Evolutionary conservation across 202 grass and related monocot genomes (phyloP).

Genomic region (Miscanthus sacchariflorus): DNA sequence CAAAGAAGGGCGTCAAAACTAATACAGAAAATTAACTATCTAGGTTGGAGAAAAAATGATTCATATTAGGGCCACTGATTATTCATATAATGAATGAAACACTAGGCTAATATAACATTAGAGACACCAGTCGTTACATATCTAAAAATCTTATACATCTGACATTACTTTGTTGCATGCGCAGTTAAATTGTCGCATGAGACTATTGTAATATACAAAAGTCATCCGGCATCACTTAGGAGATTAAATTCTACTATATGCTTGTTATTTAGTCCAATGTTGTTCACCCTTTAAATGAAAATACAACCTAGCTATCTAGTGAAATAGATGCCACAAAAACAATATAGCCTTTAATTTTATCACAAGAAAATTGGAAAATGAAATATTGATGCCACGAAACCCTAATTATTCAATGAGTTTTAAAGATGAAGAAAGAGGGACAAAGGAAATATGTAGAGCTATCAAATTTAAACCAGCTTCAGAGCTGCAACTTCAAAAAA

Average conservation of each 20-base stretch:
- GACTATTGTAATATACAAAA: neutral
- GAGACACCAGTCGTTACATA: neutral
- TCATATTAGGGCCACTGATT: neutral
- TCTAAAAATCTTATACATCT: neutral
- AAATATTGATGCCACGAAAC: too few species aligned
- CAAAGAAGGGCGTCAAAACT: neutral
- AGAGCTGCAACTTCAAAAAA: neutral
- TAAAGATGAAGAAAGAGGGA: too few species aligned
- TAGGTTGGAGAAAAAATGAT: neutral
- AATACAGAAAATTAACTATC: neutral
- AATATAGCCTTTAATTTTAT: neutral
- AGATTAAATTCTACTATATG: neutral
- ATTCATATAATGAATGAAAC: neutral
- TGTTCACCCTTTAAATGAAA: neutral
- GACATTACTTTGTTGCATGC: neutral
- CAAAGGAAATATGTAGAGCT: neutral
- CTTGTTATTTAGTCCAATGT: neutral
- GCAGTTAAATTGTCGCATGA: neutral
- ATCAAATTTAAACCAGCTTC: neutral
- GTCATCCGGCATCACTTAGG: neutral
- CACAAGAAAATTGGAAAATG: neutral
- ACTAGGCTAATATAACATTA: neutral
- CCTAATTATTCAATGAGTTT: too few species aligned
- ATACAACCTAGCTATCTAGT: neutral
- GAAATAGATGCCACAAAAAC: neutral